These are phyloP conservation scores for Phialophora macrospora DNA, from an alignment of 2,329 filamentous ascomycete genomes.

Conservation along the genomic window DNA sequence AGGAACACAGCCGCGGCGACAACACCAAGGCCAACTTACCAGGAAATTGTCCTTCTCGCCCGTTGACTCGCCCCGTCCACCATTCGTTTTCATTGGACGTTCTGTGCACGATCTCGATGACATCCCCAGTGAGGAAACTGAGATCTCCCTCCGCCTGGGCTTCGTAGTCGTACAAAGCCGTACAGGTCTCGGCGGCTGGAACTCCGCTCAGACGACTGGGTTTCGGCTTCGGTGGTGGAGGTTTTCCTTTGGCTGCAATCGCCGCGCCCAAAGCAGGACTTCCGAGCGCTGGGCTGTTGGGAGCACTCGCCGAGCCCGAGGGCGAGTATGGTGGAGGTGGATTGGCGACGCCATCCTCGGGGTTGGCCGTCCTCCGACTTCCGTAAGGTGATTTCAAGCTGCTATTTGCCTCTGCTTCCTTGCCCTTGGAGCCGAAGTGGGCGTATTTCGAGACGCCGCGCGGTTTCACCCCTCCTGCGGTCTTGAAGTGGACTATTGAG, in stretches of 20 bases:
- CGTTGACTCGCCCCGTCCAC: conserved; percentile 85
- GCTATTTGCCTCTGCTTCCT: conserved; percentile 42
- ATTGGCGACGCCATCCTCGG: conserved; percentile 56
- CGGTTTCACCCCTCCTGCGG: conserved; percentile 66
- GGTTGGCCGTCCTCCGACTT: conserved; percentile 22
- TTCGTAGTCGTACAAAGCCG: conserved; percentile 93
- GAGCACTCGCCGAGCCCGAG: conserved; percentile 47
- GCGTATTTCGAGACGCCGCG: conserved; percentile 39
- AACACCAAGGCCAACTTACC: conserved; percentile 61
- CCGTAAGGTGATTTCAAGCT: conserved; percentile 40
- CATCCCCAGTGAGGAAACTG: conserved; percentile 84
- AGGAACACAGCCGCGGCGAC: not conserved
- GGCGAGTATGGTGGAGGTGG: conserved; percentile 74
- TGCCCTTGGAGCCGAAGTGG: conserved; percentile 39
- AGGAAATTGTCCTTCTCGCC: conserved; percentile 88
- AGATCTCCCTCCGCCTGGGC: conserved; percentile 93
- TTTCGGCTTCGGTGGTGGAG: conserved; percentile 79
- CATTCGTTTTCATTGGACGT: conserved; percentile 96
- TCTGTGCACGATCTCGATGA: conserved; percentile 82
- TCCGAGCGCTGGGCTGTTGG: conserved; percentile 50
- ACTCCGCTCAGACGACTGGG: conserved; percentile 71
- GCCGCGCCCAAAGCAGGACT: conserved; percentile 55
- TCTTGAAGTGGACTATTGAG: conserved; percentile 88
- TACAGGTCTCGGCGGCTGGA: conserved; percentile 75
- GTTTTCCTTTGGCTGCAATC: conserved; percentile 60